Conservation (phyloP, 2,329 filamentous ascomycete genomes). For the Penicillium crustosum region DNA sequence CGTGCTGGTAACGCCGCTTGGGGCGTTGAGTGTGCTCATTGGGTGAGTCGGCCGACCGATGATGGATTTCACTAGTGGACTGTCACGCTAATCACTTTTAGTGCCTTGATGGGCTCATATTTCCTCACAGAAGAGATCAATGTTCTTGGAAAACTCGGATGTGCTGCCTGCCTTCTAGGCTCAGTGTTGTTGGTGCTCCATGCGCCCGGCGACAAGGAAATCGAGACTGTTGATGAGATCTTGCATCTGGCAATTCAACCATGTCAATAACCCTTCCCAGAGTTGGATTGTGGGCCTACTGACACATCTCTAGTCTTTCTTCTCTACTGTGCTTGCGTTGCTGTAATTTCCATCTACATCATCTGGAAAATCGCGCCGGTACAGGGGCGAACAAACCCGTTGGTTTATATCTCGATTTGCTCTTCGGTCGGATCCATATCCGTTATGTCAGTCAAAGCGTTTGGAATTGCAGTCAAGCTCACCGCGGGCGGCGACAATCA, state of each 20-base stretch:
- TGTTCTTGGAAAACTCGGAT: conserved; percentile 87
- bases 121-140: conserved; percentile 88
- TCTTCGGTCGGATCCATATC: conserved; percentile 95
- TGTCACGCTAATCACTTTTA: conserved; percentile 31
- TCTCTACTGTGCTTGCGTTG: conserved; percentile 76
- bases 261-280: conserved; percentile 56
- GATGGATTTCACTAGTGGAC: not conserved
- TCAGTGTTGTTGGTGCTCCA: conserved; percentile 97
- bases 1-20: conserved; percentile 92
- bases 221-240: conserved; percentile 83
- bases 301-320: conserved; percentile 69
- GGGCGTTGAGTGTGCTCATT: conserved; percentile 90
- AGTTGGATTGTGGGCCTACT: not conserved
- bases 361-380: conserved; percentile 89
- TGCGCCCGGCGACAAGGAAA: conserved; percentile 88
- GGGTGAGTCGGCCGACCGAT: conserved; percentile 50
- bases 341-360: conserved; percentile 84
- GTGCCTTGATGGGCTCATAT: conserved; percentile 92
- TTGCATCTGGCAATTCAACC: conserved; percentile 84
- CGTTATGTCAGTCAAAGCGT: conserved; percentile 98
- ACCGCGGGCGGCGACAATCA: conserved; percentile 93
- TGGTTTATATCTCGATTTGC: conserved; percentile 96
- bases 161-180: conserved; percentile 91
- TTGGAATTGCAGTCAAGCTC: conserved; percentile 94
- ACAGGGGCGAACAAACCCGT: conserved; percentile 90